A percentile compares a stretch with the other conserved stretches of the same genome.
Evolutionary conservation across 371 early-diverging fungal genomes (phyloP).

Genomic region (Globomyces sp.): DNA sequence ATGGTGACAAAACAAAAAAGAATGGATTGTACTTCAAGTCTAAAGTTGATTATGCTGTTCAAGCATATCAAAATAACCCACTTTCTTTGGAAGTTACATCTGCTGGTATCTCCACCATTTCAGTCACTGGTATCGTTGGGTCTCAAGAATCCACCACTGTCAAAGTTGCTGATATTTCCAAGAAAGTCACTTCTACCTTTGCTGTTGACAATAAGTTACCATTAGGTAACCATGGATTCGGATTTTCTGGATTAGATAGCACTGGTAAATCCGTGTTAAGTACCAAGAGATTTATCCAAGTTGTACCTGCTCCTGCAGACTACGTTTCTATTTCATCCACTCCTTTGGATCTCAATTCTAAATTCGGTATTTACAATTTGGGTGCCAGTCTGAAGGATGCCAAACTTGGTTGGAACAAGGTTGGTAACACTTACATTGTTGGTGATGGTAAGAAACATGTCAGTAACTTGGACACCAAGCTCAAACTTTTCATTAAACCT

Average conservation of each 20-base stretch:
- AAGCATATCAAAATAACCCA: not conserved
- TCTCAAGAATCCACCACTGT: not conserved
- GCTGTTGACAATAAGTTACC: not conserved
- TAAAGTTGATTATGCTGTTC: not conserved
- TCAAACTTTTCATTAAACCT: slow-evolving; percentile 38
- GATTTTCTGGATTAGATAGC: not conserved
- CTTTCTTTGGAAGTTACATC: slow-evolving; percentile 5
- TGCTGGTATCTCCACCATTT: not conserved
- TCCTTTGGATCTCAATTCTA: not conserved
- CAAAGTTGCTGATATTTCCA: not conserved
- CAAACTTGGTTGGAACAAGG: not conserved
- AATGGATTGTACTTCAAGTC: slow-evolving; percentile 13
- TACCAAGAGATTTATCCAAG: not conserved
- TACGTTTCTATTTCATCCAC: not conserved
- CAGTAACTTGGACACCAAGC: slow-evolving; percentile 29
- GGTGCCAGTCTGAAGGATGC: not conserved
- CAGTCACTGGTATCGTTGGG: slow-evolving; percentile 7
- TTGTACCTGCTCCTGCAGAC: too few species aligned
- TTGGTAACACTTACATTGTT: slow-evolving; percentile 9
- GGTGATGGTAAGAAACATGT: slow-evolving; percentile 20
- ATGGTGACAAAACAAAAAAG: slow-evolving; percentile 9
- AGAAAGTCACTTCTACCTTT: not conserved
- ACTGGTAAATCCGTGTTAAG: not conserved
- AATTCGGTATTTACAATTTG: not conserved
- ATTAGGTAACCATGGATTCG: not conserved